phyloP scores from a whole-genome alignment of 2,329 filamentous ascomycete species.

The Blastomyces parvus region DNA sequence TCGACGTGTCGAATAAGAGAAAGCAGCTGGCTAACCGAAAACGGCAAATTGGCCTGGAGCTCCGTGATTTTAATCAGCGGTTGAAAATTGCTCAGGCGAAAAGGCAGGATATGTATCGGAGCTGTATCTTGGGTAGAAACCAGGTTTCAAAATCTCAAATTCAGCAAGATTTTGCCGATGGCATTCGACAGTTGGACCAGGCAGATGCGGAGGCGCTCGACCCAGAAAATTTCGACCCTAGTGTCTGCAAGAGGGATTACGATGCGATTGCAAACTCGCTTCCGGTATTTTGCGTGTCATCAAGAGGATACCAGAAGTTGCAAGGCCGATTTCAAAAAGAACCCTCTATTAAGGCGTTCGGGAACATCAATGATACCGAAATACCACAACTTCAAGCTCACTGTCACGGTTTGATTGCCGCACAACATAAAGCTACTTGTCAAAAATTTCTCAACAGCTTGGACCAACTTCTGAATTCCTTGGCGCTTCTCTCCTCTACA shows the following conservation, averaged over 20 bases:
- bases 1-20: not conserved
- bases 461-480: too few species aligned
- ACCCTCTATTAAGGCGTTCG: constrained; percentile 44
- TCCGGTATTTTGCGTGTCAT: constrained; percentile 57
- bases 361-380: constrained; percentile 46
- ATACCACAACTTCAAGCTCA: constrained; percentile 51
- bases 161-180: constrained; percentile 49
- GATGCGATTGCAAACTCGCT: constrained; percentile 46
- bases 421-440: too few species aligned
- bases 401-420: constrained; percentile 49
- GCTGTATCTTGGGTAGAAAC: constrained; percentile 50
- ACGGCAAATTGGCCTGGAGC: constrained; percentile 19
- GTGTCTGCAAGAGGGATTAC: constrained; percentile 49
- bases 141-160: constrained; percentile 47
- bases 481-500: too few species aligned
- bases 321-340: constrained; percentile 47
- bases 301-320: constrained; percentile 54
- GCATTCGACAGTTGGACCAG: constrained; percentile 50
- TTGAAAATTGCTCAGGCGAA: too few species aligned
- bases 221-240: constrained; percentile 47
- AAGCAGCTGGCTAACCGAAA: not conserved
- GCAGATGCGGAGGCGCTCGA: constrained; percentile 28
- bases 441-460: too few species aligned
- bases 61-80: constrained; percentile 23
- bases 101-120: too few species aligned